Conservation (phyloP, 2,329 filamentous ascomycete genomes). For the Pseudogymnoascus sp. region DNA sequence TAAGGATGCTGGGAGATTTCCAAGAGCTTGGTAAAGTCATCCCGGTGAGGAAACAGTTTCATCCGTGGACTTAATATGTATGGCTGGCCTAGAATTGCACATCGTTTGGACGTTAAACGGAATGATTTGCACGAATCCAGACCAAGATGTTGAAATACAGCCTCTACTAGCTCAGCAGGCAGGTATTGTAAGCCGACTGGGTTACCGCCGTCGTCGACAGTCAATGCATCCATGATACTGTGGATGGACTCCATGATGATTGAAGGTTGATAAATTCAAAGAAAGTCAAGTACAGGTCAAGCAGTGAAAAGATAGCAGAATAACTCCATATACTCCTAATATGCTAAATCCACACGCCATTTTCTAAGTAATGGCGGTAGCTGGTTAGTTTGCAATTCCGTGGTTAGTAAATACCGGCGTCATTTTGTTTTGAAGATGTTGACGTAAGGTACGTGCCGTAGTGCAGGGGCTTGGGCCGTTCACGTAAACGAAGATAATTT, state of each 20-base stretch:
- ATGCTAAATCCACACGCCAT: background rate
- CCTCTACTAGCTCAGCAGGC: slow-evolving; percentile 20
- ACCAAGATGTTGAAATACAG: slow-evolving; percentile 17
- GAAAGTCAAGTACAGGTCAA: background rate
- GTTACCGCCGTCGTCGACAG: background rate
- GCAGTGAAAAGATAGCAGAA: background rate
- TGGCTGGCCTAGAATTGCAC: slow-evolving; percentile 21
- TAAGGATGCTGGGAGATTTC: slow-evolving; percentile 20
- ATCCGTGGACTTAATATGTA: slow-evolving; percentile 20
- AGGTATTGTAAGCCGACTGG: slow-evolving; percentile 11
- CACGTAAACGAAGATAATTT: slow-evolving; percentile 6
- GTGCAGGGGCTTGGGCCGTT: background rate
- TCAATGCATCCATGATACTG: background rate
- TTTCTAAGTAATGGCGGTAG: background rate
- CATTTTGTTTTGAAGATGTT: background rate
- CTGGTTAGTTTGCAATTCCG: background rate
- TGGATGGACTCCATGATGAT: background rate
- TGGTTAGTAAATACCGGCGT: background rate
- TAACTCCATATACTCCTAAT: background rate
- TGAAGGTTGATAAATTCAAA: background rate
- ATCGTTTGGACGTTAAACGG: slow-evolving; percentile 19
- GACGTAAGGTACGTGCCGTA: slow-evolving; percentile 1
- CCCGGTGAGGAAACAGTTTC: slow-evolving; percentile 19
- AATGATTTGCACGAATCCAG: slow-evolving; percentile 17
- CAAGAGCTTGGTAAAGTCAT: slow-evolving; percentile 20